Evolutionary conservation across 805 yeast species (phyloP).

Genomic region (Ogataea ganodermae): DNA sequence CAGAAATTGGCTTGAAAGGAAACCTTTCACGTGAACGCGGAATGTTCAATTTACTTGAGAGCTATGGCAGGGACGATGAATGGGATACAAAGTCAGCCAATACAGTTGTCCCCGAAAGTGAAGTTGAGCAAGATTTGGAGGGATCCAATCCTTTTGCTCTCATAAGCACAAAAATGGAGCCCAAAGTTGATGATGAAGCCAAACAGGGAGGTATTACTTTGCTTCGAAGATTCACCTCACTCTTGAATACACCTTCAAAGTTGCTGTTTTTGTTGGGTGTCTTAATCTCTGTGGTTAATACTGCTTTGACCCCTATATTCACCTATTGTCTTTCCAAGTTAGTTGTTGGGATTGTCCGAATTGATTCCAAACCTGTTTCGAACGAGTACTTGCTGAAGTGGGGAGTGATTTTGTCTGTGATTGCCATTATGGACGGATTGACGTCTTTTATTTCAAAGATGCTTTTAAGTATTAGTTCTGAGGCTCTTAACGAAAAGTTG

Average conservation of each 20-base stretch:
- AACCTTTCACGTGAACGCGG: not conserved
- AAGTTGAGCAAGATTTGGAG: constrained; percentile 6
- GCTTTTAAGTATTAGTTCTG: constrained; percentile 60
- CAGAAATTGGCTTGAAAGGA: constrained; percentile 6
- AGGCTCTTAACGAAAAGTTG: constrained; percentile 60
- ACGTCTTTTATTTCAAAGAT: constrained; percentile 52
- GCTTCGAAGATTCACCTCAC: not conserved
- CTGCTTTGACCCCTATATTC: constrained; percentile 72
- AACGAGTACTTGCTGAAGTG: constrained; percentile 49
- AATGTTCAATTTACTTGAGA: constrained; percentile 6
- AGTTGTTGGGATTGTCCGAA: constrained; percentile 61
- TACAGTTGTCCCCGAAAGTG: constrained; percentile 14
- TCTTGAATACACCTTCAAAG: constrained; percentile 9
- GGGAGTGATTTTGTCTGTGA: constrained; percentile 64
- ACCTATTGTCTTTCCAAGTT: constrained; percentile 76
- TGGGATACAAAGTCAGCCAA: not conserved
- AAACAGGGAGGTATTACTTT: not conserved
- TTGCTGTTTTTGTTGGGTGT: constrained; percentile 51
- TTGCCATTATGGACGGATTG: constrained; percentile 66
- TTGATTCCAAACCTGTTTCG: constrained; percentile 32
- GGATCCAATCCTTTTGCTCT: not conserved
- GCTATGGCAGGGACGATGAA: not conserved
- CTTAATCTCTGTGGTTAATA: constrained; percentile 52
- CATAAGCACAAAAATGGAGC: not conserved
- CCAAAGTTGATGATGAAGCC: not conserved